A percentile compares a stretch with the other conserved stretches of the same genome.
Conservation (phyloP, 1,139 yeast species). For the Geotrichum bryndzae region DNA sequence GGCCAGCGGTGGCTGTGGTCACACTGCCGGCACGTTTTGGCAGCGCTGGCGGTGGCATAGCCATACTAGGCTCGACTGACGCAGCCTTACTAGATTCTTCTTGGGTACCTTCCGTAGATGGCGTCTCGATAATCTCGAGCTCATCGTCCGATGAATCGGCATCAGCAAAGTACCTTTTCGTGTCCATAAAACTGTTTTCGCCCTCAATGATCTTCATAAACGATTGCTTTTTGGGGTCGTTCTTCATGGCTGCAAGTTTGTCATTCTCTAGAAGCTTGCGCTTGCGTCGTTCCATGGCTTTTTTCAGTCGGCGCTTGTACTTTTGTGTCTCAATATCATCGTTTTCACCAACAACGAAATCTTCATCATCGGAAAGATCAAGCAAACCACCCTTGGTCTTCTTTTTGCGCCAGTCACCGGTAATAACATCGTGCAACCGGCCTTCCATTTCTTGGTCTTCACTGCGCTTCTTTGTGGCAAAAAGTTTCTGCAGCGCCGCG, state of each 20-base stretch:
- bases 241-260: conserved; percentile 44
- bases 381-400: conserved; percentile 57
- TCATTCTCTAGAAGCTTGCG: conserved; percentile 50
- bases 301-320: conserved; percentile 41
- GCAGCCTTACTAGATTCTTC: conserved; percentile 1
- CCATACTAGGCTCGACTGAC: background rate
- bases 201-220: conserved; percentile 70
- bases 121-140: background rate
- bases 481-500: conserved; percentile 53
- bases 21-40: background rate
- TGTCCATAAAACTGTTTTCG: conserved; percentile 15
- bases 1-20: background rate
- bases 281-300: conserved; percentile 52
- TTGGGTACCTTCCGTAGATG: conserved; percentile 28
- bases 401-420: conserved; percentile 71
- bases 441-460: conserved; percentile 68
- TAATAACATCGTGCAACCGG: conserved; percentile 72
- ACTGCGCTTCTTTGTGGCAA: conserved; percentile 62
- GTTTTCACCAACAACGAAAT: conserved; percentile 53
- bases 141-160: background rate
- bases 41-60: background rate
- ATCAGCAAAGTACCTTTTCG: conserved; percentile 11
- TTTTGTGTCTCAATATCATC: conserved; percentile 31
- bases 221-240: conserved; percentile 60
- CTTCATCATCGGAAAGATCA: conserved; percentile 59